Base-by-base conservation (phyloP, 352 stramenopile species). In the Phytophthora quininea region DNA sequence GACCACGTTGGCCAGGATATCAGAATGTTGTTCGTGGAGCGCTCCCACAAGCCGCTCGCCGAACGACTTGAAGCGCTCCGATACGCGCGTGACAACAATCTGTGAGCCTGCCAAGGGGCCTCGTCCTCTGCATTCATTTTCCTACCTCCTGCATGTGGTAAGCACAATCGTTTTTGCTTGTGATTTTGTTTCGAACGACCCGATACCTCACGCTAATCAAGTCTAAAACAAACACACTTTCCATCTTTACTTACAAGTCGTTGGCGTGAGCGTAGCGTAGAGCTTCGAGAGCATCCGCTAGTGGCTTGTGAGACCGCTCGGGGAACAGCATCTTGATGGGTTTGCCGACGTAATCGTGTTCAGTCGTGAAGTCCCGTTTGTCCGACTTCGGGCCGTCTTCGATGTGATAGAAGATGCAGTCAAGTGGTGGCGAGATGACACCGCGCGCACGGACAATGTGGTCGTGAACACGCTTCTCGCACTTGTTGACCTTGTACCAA, bases 11-110 rank as follows among this genome's bases (percentile, higher is more conserved):
- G 71, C 31, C 64, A 65, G 48, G 59, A 67, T 54, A 49, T 74
- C 40, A 75, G 74, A 47, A 83, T 82, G 74, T 64, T 77, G 3
- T 79, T 82, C 51, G 72, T 69, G 37, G 73, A 81, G 66, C 73
- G 73, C 43, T 72, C 73, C 35, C 73, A 81, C 60, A 77, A 77
- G 50, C 69, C 69, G 29, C 62, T 80, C 5, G 73, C 73, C 19
- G 73, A 80, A 14, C 58, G 64, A 4, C 65, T 80, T 1, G 65
- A 77, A 49, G 65, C 69, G 38, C 42, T 74, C 29, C 70, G 70
- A 10, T 77, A 77, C 56, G 46, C 56, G 4, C 64, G 59, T 24
- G 35, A 43, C 33, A 68, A 73, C 54, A 71, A 77, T 15, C 51
- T 74, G 12, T 75, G 15, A 75, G 3, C 31, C 24, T 37, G 38